Evolutionary conservation across 345 rosid species (phyloP).

Genomic region (Gossypium bickii): DNA sequence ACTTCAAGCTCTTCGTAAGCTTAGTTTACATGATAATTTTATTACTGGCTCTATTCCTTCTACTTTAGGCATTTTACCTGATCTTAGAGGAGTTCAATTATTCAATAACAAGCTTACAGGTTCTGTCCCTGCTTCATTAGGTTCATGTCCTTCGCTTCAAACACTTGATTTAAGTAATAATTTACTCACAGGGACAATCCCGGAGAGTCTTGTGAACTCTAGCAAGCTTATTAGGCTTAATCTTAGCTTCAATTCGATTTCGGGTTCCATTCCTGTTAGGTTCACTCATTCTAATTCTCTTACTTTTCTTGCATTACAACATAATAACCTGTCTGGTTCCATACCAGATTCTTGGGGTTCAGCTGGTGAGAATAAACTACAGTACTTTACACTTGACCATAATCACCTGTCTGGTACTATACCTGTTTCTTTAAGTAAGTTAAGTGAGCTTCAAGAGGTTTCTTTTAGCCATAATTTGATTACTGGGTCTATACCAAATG

Average conservation of each 20-base stretch:
- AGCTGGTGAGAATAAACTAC: slow-evolving; percentile 4
- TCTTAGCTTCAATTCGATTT: slow-evolving; percentile 54
- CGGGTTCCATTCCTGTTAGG: slow-evolving; percentile 45
- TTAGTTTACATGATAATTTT: slow-evolving; percentile 79
- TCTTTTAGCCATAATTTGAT: slow-evolving; percentile 54
- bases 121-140: slow-evolving; percentile 68
- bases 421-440: slow-evolving; percentile 29
- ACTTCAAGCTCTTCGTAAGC: slow-evolving; percentile 71
- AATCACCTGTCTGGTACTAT: slow-evolving; percentile 13
- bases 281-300: slow-evolving; percentile 47
- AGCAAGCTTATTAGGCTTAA: slow-evolving; percentile 58
- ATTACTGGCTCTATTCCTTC: slow-evolving; percentile 63
- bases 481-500: slow-evolving; percentile 46
- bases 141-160: slow-evolving; percentile 64
- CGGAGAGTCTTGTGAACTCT: slow-evolving; percentile 60
- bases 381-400: slow-evolving; percentile 15
- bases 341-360: slow-evolving; percentile 43
- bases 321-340: slow-evolving; percentile 57
- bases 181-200: slow-evolving; percentile 50
- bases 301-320: slow-evolving; percentile 47
- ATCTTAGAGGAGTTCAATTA: slow-evolving; percentile 82
- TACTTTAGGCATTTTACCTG: slow-evolving; percentile 54
- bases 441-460: slow-evolving; percentile 49
- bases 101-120: slow-evolving; percentile 86
- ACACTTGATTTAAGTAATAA: slow-evolving; percentile 73